Conservation (phyloP, 2,329 filamentous ascomycete species). For the Phaeosphaeria sp. region DNA sequence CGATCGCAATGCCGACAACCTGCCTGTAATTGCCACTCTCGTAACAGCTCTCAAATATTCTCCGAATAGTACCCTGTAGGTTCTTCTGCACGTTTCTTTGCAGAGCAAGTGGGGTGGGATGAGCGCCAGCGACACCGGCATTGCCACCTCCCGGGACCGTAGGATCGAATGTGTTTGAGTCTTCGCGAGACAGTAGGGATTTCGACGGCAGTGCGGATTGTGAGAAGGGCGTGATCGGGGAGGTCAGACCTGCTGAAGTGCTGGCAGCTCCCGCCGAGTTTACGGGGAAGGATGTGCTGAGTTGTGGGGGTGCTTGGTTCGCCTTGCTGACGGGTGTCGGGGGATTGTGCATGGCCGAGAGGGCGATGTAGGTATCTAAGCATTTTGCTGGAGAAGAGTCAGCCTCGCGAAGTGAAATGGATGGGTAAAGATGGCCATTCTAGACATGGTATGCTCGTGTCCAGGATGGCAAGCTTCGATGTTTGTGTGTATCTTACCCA, state of each 20-base stretch:
- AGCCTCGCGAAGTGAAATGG: constrained; percentile 7
- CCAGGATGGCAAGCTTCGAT: not conserved
- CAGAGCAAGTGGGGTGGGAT: constrained; percentile 69
- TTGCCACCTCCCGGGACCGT: constrained; percentile 63
- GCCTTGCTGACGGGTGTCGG: constrained; percentile 57
- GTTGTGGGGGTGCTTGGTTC: constrained; percentile 66
- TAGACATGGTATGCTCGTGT: constrained; percentile 1
- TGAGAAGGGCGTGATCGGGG: constrained; percentile 93
- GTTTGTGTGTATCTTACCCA: constrained; percentile 62
- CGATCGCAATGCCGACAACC: constrained; percentile 94
- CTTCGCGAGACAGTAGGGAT: constrained; percentile 86
- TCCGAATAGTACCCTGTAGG: constrained; percentile 82
- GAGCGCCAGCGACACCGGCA: constrained; percentile 59
- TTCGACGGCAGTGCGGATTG: constrained; percentile 93
- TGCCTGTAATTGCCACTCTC: constrained; percentile 87
- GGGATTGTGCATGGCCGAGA: constrained; percentile 68
- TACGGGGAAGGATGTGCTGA: constrained; percentile 80
- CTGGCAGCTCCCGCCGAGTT: constrained; percentile 70
- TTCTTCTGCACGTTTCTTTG: constrained; percentile 78
- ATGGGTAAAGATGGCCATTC: not conserved
- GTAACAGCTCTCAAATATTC: constrained; percentile 90
- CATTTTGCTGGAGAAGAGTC: constrained; percentile 72
- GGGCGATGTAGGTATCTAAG: constrained; percentile 94
- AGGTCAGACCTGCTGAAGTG: constrained; percentile 73
- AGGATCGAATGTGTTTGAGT: constrained; percentile 68